Conservation (phyloP, 805 yeast species). For the Suhomyces sp. region DNA sequence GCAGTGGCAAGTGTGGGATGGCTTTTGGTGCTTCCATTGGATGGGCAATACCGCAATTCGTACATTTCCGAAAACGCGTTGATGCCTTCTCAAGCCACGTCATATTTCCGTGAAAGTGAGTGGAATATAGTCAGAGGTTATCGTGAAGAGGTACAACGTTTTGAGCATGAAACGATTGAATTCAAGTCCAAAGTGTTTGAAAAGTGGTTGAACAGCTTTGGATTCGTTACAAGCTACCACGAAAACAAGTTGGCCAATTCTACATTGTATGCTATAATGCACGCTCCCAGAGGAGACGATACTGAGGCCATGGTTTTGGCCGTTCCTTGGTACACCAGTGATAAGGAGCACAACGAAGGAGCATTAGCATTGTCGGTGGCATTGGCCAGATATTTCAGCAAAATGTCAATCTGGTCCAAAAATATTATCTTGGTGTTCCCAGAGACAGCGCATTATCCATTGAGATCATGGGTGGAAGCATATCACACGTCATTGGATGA, state of each 20-base stretch:
- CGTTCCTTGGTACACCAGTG: constrained; percentile 81
- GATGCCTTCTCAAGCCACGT: constrained; percentile 93
- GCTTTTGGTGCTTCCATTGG: constrained; percentile 67
- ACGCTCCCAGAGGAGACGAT: constrained; percentile 93
- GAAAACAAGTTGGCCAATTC: constrained; percentile 42
- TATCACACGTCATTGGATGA: constrained; percentile 81
- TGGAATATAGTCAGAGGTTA: constrained; percentile 92
- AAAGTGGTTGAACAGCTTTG: constrained; percentile 67
- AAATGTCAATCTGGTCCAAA: constrained; percentile 94
- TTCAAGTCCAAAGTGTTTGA: constrained; percentile 48
- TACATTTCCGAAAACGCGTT: constrained; percentile 95
- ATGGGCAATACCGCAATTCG: constrained; percentile 79
- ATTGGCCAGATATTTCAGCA: constrained; percentile 73
- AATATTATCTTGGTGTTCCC: constrained; percentile 87
- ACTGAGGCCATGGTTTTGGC: constrained; percentile 91
- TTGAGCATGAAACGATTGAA: constrained; percentile 25
- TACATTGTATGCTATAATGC: constrained; percentile 74
- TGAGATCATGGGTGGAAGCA: constrained; percentile 90
- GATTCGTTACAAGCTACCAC: constrained; percentile 57
- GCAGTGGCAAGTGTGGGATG: constrained; percentile 37
- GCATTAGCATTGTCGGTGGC: constrained; percentile 75
- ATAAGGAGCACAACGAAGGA: constrained; percentile 67
- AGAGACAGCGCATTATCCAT: constrained; percentile 61
- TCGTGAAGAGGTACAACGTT: constrained; percentile 55
- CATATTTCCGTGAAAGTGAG: constrained; percentile 89